Percentiles rank a stretch among this genome's conserved stretches.
These are phyloP conservation scores for Plasmodium yoelii DNA, from an alignment of 169 alveolate species.

Conservation along the genomic window DNA sequence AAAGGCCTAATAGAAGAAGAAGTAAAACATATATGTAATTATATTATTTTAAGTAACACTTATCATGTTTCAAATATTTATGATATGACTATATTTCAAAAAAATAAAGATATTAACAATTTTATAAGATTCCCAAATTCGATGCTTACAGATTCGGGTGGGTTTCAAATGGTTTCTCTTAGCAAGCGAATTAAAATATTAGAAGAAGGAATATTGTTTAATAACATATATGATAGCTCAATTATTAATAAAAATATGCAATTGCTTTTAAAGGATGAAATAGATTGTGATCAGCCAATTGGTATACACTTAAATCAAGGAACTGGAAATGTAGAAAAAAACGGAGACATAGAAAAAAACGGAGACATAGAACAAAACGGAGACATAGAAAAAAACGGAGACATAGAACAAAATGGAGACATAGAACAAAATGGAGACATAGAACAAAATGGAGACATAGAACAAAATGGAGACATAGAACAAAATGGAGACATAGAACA, in stretches of 20 bases:
- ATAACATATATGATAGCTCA: conserved; percentile 86
- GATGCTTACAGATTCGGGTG: conserved; percentile 98
- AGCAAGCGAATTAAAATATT: conserved; percentile 89
- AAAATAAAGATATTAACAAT: conserved; percentile 94
- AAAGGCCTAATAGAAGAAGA: conserved; percentile 80
- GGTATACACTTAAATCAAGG: not conserved
- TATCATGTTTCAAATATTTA: conserved; percentile 97
- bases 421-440: no score
- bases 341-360: conserved; percentile 73
- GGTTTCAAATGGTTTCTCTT: conserved; percentile 96
- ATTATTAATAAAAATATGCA: conserved; percentile 17
- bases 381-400: no score
- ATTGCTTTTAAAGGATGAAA: not conserved
- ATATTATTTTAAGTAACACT: conserved; percentile 95
- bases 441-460: conserved; percentile 84
- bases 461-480: conserved; percentile 41
- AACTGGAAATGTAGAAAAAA: not conserved
- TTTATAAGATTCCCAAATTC: conserved; percentile 95
- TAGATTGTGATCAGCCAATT: not conserved
- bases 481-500: conserved; percentile 56
- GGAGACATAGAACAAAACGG: no score
- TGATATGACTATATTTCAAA: conserved; percentile 92
- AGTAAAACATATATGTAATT: conserved; percentile 77
- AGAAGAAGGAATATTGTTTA: conserved; percentile 97
- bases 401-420: conserved; percentile 84